Conservation (phyloP, 257 asterid genomes). For the Anisodus acutangulus region DNA sequence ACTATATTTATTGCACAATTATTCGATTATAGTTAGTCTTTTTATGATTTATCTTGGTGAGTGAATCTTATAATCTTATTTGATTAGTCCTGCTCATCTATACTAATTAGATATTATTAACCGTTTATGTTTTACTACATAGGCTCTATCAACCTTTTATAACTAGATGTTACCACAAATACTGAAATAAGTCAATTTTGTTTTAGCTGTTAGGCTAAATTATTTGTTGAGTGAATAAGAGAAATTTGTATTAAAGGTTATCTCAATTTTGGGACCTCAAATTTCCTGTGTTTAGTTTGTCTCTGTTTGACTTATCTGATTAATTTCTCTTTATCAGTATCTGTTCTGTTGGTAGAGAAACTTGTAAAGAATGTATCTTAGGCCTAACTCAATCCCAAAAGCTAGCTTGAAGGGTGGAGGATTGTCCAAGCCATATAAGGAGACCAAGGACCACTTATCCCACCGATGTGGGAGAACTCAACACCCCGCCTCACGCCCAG, state of each 20-base stretch:
- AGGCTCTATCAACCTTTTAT: background rate
- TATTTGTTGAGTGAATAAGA: background rate
- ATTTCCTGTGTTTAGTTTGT: background rate
- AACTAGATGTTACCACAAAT: background rate
- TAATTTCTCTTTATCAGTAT: background rate
- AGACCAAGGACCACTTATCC: too few relatives aligned
- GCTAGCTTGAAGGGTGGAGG: too few relatives aligned
- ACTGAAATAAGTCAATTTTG: slow-evolving; percentile 7
- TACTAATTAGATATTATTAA: background rate
- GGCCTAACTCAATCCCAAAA: too few relatives aligned
- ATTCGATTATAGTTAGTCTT: background rate
- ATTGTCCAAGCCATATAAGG: too few relatives aligned
- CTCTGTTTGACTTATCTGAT: background rate
- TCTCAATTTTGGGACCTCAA: background rate
- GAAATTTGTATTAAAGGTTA: background rate
- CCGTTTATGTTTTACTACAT: background rate
- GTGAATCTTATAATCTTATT: background rate
- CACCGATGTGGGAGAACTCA: too few relatives aligned
- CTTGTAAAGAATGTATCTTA: too few relatives aligned
- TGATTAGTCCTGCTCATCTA: background rate
- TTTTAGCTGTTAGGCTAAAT: background rate
- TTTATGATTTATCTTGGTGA: background rate
- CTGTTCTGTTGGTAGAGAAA: background rate
- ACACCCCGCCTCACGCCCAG: too few relatives aligned
- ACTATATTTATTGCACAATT: background rate